Base-by-base conservation (phyloP, 345 rosid species). In the Cardamine chenopodiifolia region DNA sequence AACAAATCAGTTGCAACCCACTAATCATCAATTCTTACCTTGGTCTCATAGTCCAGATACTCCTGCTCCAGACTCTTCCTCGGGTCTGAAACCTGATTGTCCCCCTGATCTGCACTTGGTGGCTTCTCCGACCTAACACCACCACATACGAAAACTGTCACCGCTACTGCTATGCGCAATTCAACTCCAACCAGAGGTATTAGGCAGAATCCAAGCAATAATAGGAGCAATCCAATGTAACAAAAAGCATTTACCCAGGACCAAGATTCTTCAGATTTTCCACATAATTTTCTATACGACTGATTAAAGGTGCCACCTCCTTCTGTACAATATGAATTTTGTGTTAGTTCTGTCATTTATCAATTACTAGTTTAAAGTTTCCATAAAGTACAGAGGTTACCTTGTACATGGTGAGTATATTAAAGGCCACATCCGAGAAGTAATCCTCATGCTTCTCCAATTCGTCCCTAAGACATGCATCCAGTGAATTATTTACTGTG, bases 51-150 rank as follows among this genome's bases (percentile, higher is more conserved):
- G 25, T 86, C 90, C 67, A 90, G 72, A 84, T 95, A 95, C 83
- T 90, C 99, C 82, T 87, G 87, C 86, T 94, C 99, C 19, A 91
- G 89, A 84, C 82, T 81, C 80, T 83, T 85, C 82, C 93, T 92
- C 13, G 97, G 97, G 83, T 84, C 78, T 56, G 85, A 66, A 35
- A 71, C 85, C 66, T 85, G 83, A 40, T 80, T 78, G 42, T 85
- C 92, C 42, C 81, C 90, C 68, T 71, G 79, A 58, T 74, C 85
- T 56, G 62, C 77, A 69, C 40, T 69, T 72, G 89, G 76, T 75
- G 73, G 68, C 66, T 57, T 70, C 82, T 83, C 88, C 29, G 81
- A 85, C 77, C 97, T 94, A 48, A 56, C 71, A 66, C 50, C 74
- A 66, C 58, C 68, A 64, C 77, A 63, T 54, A 69, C 19, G 6